A percentile compares a stretch with the other conserved stretches of the same genome.
phyloP scores from a whole-genome alignment of 495 filamentous ascomycete species.

The Neurospora sp. region DNA sequence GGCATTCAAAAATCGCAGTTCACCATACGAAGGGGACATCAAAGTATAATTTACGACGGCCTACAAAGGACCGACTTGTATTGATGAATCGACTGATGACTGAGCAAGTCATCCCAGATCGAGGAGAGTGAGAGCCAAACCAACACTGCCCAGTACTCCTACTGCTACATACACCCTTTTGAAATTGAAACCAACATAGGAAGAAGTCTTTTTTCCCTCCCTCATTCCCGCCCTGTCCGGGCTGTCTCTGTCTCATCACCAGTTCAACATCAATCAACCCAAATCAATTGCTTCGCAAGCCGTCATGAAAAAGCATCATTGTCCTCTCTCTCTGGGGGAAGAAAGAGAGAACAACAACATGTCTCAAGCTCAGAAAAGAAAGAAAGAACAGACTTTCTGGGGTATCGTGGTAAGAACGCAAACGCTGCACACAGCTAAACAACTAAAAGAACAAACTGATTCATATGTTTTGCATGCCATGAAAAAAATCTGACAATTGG shows the following conservation, averaged over 20 bases:
- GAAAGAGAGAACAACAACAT: background rate
- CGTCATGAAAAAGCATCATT: background rate
- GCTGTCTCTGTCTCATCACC: background rate
- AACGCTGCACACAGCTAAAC: background rate
- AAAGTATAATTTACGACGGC: background rate
- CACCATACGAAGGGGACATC: background rate
- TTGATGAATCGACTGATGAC: background rate
- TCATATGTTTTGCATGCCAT: background rate
- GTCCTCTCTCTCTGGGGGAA: background rate
- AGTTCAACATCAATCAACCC: background rate
- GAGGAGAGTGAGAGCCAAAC: background rate
- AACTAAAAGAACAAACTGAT: background rate
- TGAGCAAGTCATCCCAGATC: background rate
- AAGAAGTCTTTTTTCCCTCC: background rate
- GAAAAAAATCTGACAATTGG: background rate
- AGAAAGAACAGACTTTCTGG: background rate
- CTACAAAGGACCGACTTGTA: background rate
- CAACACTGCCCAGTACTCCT: background rate
- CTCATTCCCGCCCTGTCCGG: background rate
- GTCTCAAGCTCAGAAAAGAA: background rate
- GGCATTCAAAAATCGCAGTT: background rate
- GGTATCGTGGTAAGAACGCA: background rate
- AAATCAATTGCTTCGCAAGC: background rate
- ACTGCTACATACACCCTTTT: background rate
- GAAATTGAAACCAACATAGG: background rate